phyloP scores from a whole-genome alignment of 2,329 filamentous ascomycete genomes.

The Colletotrichum sp. region DNA sequence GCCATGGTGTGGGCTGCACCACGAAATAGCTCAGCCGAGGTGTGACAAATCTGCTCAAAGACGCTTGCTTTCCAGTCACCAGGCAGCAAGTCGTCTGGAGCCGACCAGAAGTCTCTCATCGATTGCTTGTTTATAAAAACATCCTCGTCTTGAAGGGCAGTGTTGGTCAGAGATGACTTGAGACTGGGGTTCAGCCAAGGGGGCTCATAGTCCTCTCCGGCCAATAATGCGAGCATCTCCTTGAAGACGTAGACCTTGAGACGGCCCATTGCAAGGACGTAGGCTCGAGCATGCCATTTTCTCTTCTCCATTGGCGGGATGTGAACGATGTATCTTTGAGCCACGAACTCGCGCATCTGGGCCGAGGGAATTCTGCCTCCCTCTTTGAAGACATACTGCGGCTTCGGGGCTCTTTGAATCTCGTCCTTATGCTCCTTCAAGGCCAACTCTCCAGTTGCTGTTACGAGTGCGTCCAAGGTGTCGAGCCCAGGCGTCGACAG shows the following conservation, averaged over 20 bases:
- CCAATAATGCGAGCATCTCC: slow-evolving; percentile 40
- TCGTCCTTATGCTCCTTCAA: neutral
- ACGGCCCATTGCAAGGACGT: slow-evolving; percentile 39
- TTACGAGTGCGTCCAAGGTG: slow-evolving; percentile 35
- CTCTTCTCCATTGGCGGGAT: slow-evolving; percentile 33
- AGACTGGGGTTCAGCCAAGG: slow-evolving; percentile 40
- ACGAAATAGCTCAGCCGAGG: slow-evolving; percentile 37
- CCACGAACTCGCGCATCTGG: slow-evolving; percentile 41
- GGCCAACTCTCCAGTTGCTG: slow-evolving; percentile 26
- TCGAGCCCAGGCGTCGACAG: slow-evolving; percentile 30
- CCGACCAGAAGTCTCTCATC: slow-evolving; percentile 39
- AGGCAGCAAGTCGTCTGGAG: slow-evolving; percentile 31
- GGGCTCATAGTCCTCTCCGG: slow-evolving; percentile 37
- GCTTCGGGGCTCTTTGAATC: slow-evolving; percentile 4
- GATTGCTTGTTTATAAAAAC: slow-evolving; percentile 34
- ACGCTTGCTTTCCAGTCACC: slow-evolving; percentile 35
- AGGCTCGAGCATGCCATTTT: slow-evolving; percentile 43
- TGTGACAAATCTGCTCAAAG: slow-evolving; percentile 38
- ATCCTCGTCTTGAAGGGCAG: slow-evolving; percentile 38
- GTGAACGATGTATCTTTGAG: slow-evolving; percentile 39
- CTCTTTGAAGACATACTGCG: slow-evolving; percentile 32
- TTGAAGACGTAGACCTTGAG: slow-evolving; percentile 41
- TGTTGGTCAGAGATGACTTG: slow-evolving; percentile 40
- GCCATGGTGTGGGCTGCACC: slow-evolving; percentile 41
- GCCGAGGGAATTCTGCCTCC: slow-evolving; percentile 39